A percentile compares a stretch with the other conserved stretches of the same genome.
Conservation (phyloP, 2,329 filamentous ascomycete species). For the Neofusicoccum laricinum region DNA sequence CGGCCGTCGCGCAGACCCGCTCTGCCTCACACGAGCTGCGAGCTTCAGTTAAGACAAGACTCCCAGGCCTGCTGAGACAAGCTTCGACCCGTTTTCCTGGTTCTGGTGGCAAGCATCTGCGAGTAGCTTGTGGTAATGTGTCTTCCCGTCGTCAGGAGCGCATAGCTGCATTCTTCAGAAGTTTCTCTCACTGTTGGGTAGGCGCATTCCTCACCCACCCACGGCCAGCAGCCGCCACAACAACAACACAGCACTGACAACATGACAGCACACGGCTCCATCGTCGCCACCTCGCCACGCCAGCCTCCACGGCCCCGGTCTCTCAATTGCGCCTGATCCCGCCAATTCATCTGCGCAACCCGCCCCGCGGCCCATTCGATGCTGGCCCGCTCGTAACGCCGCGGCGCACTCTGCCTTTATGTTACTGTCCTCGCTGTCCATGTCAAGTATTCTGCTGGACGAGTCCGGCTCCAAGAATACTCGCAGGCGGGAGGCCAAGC, state of each 20-base stretch:
- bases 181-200: constrained; percentile 14
- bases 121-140: not conserved
- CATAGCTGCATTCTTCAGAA: constrained; percentile 15
- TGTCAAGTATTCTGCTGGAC: constrained; percentile 10
- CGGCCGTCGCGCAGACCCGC: not conserved
- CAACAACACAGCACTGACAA: constrained; percentile 12
- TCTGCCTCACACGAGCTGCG: not conserved
- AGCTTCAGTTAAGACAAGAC: not conserved
- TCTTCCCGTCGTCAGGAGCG: constrained; percentile 16
- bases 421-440: constrained; percentile 5
- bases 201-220: constrained; percentile 15
- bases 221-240: not conserved
- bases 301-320: not conserved
- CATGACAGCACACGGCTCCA: not conserved
- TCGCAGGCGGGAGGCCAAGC: not conserved
- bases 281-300: not conserved
- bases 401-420: constrained; percentile 6
- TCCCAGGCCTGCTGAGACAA: not conserved
- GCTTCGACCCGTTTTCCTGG: not conserved
- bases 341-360: not conserved
- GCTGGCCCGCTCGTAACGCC: constrained; percentile 1
- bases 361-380: not conserved
- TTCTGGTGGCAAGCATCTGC: not conserved
- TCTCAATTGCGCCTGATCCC: not conserved
- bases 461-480: constrained; percentile 2